These are phyloP conservation scores for Ganoderma resinaceum DNA, from an alignment of 1,284 basidiomycete species.

Conservation along the genomic window DNA sequence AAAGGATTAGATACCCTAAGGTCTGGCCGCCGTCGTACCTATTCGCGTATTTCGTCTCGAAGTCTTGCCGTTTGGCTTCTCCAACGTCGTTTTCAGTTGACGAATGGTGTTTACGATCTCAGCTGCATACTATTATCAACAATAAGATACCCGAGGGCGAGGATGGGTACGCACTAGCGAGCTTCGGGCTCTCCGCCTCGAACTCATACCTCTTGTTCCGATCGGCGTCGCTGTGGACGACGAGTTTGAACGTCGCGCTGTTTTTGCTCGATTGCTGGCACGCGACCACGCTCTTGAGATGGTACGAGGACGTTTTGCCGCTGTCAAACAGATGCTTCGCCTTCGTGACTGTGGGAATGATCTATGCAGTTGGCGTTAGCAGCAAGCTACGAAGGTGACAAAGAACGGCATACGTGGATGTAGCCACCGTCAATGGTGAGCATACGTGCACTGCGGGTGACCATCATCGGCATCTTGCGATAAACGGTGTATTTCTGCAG, in stretches of 20 bases:
- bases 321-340: slow-evolving; percentile 87
- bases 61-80: slow-evolving; percentile 39
- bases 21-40: slow-evolving; percentile 18
- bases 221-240: slow-evolving; percentile 69
- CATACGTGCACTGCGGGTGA: slow-evolving; percentile 88
- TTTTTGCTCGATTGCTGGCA: slow-evolving; percentile 88
- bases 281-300: slow-evolving; percentile 86
- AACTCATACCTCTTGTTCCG: slow-evolving; percentile 96
- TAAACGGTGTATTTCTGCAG: slow-evolving; percentile 90
- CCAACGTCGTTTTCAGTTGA: slow-evolving; percentile 62
- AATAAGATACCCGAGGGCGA: neutral
- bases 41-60: slow-evolving; percentile 51
- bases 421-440: slow-evolving; percentile 97
- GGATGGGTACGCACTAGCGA: slow-evolving; percentile 67
- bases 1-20: slow-evolving; percentile 19
- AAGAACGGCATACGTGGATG: slow-evolving; percentile 73
- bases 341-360: slow-evolving; percentile 87
- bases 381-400: neutral
- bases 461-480: slow-evolving; percentile 92
- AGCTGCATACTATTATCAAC: slow-evolving; percentile 44
- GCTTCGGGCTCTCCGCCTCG: slow-evolving; percentile 88
- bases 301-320: slow-evolving; percentile 91
- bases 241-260: slow-evolving; percentile 85
- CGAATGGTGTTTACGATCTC: slow-evolving; percentile 78
- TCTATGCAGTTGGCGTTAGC: slow-evolving; percentile 52